phyloP scores from a whole-genome alignment of 2,329 filamentous ascomycete genomes.

The Paramyrothecium roridum region DNA sequence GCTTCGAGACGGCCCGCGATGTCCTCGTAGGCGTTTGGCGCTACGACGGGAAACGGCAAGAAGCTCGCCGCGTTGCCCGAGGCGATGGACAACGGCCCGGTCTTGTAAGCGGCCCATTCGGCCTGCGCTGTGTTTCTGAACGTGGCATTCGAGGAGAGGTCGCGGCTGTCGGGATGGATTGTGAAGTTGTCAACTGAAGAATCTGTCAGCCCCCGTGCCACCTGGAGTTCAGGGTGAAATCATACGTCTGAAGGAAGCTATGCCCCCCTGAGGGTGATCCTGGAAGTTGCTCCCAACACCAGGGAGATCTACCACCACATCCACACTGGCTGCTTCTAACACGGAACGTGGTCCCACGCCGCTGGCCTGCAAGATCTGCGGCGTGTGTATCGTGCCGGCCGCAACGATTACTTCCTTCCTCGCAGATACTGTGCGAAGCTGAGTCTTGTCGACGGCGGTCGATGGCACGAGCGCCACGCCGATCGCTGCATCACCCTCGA shows the following conservation, averaged over 20 bases:
- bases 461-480: neutral
- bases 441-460: neutral
- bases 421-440: neutral
- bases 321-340: neutral
- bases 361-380: neutral
- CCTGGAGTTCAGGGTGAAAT: neutral
- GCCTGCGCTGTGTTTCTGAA: neutral
- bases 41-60: neutral
- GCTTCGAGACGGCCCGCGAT: neutral
- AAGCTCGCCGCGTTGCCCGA: neutral
- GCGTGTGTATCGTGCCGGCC: neutral
- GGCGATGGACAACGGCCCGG: neutral
- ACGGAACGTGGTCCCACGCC: neutral
- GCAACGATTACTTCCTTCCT: neutral
- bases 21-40: neutral
- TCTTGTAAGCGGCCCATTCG: neutral
- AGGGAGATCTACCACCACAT: neutral
- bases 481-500: neutral
- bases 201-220: neutral
- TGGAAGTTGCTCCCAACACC: neutral
- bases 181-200: neutral
- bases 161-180: neutral
- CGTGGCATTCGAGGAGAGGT: neutral
- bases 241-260: neutral
- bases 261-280: neutral